Conservation (phyloP, 78 protist species). For the Protostelium mycophagum region DNA sequence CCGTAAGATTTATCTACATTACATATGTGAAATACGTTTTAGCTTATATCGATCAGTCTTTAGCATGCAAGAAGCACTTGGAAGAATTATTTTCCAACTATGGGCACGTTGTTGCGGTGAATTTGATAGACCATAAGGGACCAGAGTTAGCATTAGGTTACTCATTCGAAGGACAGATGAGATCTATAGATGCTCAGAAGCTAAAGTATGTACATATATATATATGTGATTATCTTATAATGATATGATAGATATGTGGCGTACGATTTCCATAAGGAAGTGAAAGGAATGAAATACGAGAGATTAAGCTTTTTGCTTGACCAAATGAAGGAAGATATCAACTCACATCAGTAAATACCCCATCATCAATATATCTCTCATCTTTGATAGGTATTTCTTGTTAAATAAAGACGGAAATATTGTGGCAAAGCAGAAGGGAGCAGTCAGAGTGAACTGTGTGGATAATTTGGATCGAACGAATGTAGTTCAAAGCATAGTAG, state of each 20-base stretch:
- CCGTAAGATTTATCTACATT: conserved; percentile 1
- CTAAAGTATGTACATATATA: conserved; percentile 26
- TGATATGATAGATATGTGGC: conserved; percentile 25
- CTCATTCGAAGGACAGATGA: conserved; percentile 3
- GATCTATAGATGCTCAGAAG: background rate
- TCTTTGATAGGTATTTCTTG: conserved; percentile 11
- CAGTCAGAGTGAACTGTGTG: conserved; percentile 88
- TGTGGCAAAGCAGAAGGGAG: conserved; percentile 49
- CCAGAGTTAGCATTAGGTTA: conserved; percentile 48
- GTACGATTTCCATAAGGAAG: conserved; percentile 64
- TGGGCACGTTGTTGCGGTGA: conserved; percentile 37
- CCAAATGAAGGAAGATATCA: conserved; percentile 7
- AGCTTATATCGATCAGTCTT: background rate
- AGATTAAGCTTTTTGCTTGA: conserved; percentile 34
- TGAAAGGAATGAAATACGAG: conserved; percentile 52
- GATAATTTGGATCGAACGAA: conserved; percentile 95
- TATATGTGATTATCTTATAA: conserved; percentile 18
- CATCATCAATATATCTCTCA: background rate
- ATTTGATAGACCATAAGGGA: conserved; percentile 58
- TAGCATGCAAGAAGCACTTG: conserved; percentile 25
- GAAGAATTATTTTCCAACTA: conserved; percentile 34
- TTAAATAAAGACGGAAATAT: conserved; percentile 5
- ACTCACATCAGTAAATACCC: background rate
- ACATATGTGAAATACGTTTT: background rate
- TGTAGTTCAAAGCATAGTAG: conserved; percentile 82